phyloP scores from a whole-genome alignment of 2,329 filamentous ascomycete species.

The Teratosphaeriaceae sp. region DNA sequence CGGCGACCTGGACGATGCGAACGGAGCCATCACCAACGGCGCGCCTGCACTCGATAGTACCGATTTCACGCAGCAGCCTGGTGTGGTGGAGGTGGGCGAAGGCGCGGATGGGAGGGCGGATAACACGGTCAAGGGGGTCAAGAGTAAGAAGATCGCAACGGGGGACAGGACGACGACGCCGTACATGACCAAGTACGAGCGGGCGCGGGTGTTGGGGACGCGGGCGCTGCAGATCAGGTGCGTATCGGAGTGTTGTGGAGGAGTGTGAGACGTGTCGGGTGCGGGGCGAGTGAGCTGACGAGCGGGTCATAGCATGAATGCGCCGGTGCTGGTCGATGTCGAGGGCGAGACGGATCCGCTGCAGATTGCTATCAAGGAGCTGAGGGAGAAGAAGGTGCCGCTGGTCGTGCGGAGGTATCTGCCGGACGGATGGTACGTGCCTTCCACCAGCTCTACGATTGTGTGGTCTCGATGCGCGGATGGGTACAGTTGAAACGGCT shows the following conservation, averaged over 20 bases:
- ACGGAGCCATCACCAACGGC: conserved; percentile 11
- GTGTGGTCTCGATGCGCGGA: not conserved
- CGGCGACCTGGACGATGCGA: conserved; percentile 7
- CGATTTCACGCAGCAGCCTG: conserved; percentile 26
- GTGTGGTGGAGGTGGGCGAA: conserved; percentile 45
- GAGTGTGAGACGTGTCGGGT: not conserved
- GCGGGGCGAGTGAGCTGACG: not conserved
- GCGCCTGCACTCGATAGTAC: conserved; percentile 23
- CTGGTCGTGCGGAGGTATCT: conserved; percentile 91
- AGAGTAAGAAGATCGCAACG: conserved; percentile 82
- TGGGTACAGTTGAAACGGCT: too few relatives aligned
- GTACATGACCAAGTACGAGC: conserved; percentile 99
- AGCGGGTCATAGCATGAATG: conserved; percentile 79
- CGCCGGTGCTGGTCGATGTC: conserved; percentile 89
- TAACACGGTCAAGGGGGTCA: conserved; percentile 52
- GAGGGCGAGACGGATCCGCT: conserved; percentile 97
- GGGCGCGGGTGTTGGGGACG: conserved; percentile 86
- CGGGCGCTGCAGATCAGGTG: conserved; percentile 93
- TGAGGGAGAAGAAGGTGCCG: conserved; percentile 97
- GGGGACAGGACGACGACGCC: conserved; percentile 87
- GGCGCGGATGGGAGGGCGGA: conserved; percentile 35
- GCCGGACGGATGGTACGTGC: conserved; percentile 85
- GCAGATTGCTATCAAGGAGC: conserved; percentile 95
- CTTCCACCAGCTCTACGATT: not conserved
- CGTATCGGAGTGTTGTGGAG: conserved; percentile 2